Base-by-base conservation (phyloP, 192 early-diverging fungal genomes). In the Coemansia sp. region DNA sequence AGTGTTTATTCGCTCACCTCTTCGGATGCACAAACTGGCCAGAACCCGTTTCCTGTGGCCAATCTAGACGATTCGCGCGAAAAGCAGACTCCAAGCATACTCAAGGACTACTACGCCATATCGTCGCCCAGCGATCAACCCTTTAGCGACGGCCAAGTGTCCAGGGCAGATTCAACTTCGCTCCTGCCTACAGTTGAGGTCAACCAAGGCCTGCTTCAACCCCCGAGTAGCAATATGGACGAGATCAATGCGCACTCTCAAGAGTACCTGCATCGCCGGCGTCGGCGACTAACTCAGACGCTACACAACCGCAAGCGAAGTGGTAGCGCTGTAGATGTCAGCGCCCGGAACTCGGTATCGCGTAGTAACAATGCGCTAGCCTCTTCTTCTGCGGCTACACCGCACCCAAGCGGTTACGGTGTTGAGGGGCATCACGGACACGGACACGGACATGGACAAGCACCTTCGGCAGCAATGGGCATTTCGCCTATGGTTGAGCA, bases 241-340 rank as follows among this genome's bases (percentile, higher is more conserved):
- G 79, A 76, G 33, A 69, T 76, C 9, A 76, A 73, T 48, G 75
- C 79, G 15, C 74, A 82, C 18, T 82, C 79, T 62, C 79, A 82
- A 49, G 74, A 82, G 53, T 82, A 82, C 23, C 66, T 82, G 23
- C 71, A 76, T 41, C 71, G 79, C 30, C 79, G 79, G 11, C 63
- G 79, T 11, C 79, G 79, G 18, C 71, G 79, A 10, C 68, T 82
- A 41, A 82, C 79, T 16, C 79, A 82, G 60, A 82, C 74, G 33
- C 60, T 75, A 59, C 79, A 82, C 48, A 82, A 82, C 58, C 79
- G 79, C 30, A 75, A 82, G 62, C 79, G 79, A 36, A 82, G 79
- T 44, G 71, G 79, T 16, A 76, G 79, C 52, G 60, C 65, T 5
- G 65, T 56, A 0, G 79, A 82, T 65, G 64, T 68, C n/a, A 72